Conservation (phyloP, 345 rosid genomes). For the Schrenkiella parvula region DNA sequence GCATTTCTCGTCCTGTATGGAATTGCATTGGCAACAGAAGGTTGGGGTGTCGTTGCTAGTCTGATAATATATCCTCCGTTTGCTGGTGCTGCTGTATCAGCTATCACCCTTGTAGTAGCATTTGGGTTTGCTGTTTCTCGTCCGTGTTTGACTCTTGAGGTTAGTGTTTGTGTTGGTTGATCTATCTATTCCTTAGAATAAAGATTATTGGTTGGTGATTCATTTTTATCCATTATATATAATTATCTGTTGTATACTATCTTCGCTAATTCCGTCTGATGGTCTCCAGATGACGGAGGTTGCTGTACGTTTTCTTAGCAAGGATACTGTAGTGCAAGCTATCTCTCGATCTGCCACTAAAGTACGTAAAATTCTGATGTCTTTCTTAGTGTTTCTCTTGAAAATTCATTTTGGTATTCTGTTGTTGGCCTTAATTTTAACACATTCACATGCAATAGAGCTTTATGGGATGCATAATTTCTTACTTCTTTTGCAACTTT, state of each 20-base stretch:
- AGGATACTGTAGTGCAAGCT: conserved; percentile 96
- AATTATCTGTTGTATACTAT: background rate
- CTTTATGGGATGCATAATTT: conserved; percentile 6
- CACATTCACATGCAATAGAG: background rate
- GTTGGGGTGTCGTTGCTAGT: conserved; percentile 99
- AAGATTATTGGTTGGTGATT: background rate
- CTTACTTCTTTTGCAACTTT: conserved; percentile 1
- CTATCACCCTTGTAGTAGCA: conserved; percentile 93
- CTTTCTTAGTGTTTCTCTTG: conserved; percentile 2
- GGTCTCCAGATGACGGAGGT: conserved; percentile 93
- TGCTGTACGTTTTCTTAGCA: conserved; percentile 93
- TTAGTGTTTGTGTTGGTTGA: conserved; percentile 30
- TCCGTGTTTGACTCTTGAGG: conserved; percentile 96
- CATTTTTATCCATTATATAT: background rate
- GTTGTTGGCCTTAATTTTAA: conserved; percentile 6
- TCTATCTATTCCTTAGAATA: background rate
- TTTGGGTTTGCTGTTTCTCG: conserved; percentile 99
- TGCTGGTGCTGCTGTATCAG: conserved; percentile 99
- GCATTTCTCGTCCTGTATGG: conserved; percentile 98
- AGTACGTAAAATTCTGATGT: conserved; percentile 45
- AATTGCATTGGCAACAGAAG: conserved; percentile 96
- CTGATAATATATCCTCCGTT: conserved; percentile 94
- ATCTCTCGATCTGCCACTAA: conserved; percentile 96
- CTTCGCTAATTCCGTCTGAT: conserved; percentile 26
- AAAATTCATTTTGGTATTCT: background rate